Conservation (phyloP, 2,329 filamentous ascomycete species). For the Penicillium verrucosum region DNA sequence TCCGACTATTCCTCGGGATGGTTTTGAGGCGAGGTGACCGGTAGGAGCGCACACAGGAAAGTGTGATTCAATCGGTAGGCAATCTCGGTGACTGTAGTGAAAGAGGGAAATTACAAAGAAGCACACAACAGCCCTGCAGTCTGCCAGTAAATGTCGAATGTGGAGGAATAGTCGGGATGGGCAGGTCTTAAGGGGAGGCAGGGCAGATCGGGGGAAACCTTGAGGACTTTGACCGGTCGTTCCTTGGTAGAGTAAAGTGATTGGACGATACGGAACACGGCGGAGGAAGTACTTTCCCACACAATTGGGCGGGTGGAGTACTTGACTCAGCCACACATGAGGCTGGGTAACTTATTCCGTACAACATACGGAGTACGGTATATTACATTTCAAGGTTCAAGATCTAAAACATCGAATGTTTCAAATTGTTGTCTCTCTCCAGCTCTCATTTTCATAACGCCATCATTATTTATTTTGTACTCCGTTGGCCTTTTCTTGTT, state of each 20-base stretch:
- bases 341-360: slow-evolving; percentile 2
- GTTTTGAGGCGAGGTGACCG: slow-evolving; percentile 7
- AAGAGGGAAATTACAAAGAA: neutral
- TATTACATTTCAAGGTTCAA: slow-evolving; percentile 1
- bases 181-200: slow-evolving; percentile 6
- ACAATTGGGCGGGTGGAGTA: slow-evolving; percentile 12
- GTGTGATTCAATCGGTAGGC: slow-evolving; percentile 8
- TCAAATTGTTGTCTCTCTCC: slow-evolving; percentile 10
- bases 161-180: neutral
- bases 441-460: neutral
- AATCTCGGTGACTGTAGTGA: neutral
- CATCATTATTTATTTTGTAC: neutral
- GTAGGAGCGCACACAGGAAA: slow-evolving; percentile 6
- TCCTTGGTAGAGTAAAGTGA: slow-evolving; percentile 8
- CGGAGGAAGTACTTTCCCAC: slow-evolving; percentile 9
- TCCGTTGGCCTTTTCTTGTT: neutral
- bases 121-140: neutral
- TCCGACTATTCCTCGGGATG: neutral
- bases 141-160: neutral
- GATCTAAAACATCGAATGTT: neutral
- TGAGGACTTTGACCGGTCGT: slow-evolving; percentile 11
- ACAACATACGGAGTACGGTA: neutral
- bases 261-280: slow-evolving; percentile 13
- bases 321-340: slow-evolving; percentile 13
- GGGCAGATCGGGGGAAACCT: slow-evolving; percentile 3